phyloP scores from a whole-genome alignment of 805 yeast species.

The Saccharomyces mikatae region DNA sequence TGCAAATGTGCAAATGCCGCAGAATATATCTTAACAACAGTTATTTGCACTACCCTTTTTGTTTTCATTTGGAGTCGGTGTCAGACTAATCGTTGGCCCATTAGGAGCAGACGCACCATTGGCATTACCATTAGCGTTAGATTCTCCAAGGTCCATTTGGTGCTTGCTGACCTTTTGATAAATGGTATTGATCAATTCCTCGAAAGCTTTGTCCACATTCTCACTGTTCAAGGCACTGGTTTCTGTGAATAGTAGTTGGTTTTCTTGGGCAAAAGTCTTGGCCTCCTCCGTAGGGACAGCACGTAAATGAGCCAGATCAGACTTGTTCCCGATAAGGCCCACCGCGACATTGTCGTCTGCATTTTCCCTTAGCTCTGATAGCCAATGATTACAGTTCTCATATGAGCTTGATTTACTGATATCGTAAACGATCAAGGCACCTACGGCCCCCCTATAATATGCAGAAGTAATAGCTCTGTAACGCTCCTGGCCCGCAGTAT shows the following conservation, averaged over 20 bases:
- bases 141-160: constrained; percentile 80
- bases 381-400: constrained; percentile 80
- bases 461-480: constrained; percentile 97
- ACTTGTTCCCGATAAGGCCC: constrained; percentile 86
- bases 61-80: constrained; percentile 86
- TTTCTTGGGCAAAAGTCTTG: constrained; percentile 85
- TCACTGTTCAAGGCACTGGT: constrained; percentile 91
- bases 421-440: constrained; percentile 92
- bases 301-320: constrained; percentile 83
- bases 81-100: constrained; percentile 86
- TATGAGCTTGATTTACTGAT: constrained; percentile 84
- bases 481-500: constrained; percentile 98
- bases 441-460: constrained; percentile 96
- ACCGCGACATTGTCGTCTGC: constrained; percentile 93
- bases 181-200: constrained; percentile 84
- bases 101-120: constrained; percentile 49
- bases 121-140: constrained; percentile 27
- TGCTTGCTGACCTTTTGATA: constrained; percentile 92
- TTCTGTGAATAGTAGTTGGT: constrained; percentile 86
- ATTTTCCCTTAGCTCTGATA: constrained; percentile 83
- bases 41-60: constrained; percentile 41
- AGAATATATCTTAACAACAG: constrained; percentile 52
- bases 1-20: not conserved
- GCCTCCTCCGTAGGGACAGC: constrained; percentile 98
- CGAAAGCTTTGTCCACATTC: constrained; percentile 91